Evolutionary conservation across 2,329 filamentous ascomycete species (phyloP).

Genomic region (Samsoniella hepiali): DNA sequence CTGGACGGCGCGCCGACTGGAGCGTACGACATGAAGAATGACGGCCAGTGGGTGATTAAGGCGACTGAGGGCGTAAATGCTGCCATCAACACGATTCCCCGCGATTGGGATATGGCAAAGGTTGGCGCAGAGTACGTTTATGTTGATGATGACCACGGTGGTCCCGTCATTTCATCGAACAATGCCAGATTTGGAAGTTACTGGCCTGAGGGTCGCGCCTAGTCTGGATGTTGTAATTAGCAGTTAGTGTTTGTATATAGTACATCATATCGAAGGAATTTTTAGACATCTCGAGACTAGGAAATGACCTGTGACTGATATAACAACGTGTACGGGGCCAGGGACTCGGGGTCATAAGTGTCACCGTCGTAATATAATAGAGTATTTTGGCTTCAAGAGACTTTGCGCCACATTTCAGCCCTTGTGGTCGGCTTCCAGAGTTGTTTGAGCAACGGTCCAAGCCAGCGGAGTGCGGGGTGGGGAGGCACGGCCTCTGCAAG

Average conservation of each 20-base stretch:
- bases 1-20: conserved; percentile 24
- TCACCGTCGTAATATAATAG: too few species aligned
- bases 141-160: conserved; percentile 27
- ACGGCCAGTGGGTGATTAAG: conserved; percentile 26
- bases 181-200: conserved; percentile 28
- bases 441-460: too few species aligned
- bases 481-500: too few species aligned
- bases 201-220: conserved; percentile 16
- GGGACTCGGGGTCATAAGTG: too few species aligned
- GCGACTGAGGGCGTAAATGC: conserved; percentile 25
- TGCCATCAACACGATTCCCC: conserved; percentile 23
- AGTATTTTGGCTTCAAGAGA: too few species aligned
- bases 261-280: not conserved
- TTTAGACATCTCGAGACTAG: too few species aligned
- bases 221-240: not conserved
- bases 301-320: too few species aligned
- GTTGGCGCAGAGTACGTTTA: conserved; percentile 26
- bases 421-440: too few species aligned
- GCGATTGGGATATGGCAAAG: conserved; percentile 25
- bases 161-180: conserved; percentile 26
- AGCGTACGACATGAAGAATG: conserved; percentile 15
- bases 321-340: too few species aligned
- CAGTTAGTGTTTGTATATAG: not conserved
- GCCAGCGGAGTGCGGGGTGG: too few species aligned
- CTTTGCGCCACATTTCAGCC: too few species aligned